A percentile compares a stretch with the other conserved stretches of the same genome.
phyloP scores from a whole-genome alignment of 2,329 filamentous ascomycete species.

The Stenocarpella maydis region DNA sequence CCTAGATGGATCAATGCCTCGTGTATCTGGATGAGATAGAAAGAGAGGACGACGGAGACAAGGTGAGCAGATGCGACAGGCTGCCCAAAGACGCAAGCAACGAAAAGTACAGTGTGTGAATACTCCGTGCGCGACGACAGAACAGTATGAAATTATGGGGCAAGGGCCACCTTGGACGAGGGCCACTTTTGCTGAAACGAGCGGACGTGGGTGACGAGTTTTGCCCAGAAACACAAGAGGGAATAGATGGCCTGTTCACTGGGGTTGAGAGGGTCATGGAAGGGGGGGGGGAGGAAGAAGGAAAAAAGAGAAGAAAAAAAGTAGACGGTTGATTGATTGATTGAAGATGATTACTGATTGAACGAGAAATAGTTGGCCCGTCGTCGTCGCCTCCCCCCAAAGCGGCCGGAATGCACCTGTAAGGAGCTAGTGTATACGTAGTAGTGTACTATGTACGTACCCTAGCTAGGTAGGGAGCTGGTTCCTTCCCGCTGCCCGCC shows the following conservation, averaged over 20 bases:
- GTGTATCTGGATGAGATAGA: neutral
- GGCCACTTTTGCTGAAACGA: constrained; percentile 25
- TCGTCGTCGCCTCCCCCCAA: too few relatives aligned
- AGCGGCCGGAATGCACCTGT: too few relatives aligned
- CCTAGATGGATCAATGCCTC: neutral
- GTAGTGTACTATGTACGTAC: too few relatives aligned
- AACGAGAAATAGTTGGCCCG: neutral
- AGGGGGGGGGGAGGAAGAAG: neutral
- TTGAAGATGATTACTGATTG: neutral
- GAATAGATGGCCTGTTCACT: neutral
- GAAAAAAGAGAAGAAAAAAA: too few relatives aligned
- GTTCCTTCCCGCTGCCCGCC: neutral
- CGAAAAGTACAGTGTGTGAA: neutral
- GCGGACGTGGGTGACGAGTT: neutral
- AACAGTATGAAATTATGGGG: neutral
- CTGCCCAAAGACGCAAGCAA: neutral
- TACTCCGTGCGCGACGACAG: neutral
- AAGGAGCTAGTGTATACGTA: too few relatives aligned
- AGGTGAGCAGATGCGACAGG: neutral
- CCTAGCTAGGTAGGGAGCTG: too few relatives aligned
- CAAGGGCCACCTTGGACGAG: neutral
- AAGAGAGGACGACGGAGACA: too few relatives aligned
- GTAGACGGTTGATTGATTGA: neutral
- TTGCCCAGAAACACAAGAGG: constrained; percentile 1
- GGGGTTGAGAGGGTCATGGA: neutral